Evolutionary conservation across 371 early-diverging fungal species (phyloP), one percentile per base, ranked within the genome.

Genomic region (Actinomortierella wolfii): DNA sequence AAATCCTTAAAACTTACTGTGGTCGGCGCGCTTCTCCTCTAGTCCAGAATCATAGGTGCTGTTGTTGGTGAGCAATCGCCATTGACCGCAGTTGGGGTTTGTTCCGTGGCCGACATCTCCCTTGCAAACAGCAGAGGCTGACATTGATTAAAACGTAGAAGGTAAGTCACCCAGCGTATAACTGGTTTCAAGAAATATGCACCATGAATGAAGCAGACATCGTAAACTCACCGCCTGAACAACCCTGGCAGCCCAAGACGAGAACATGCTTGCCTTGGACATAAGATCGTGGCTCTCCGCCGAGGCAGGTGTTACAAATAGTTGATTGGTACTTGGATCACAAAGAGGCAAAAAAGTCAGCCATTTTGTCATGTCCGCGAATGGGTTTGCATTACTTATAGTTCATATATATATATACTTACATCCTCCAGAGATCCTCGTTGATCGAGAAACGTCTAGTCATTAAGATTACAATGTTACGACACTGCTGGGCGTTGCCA

Each of bases 361-460:
- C n/a, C n/a, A n/a, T n/a, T n/a, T n/a, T n/a, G n/a, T n/a, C n/a
- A n/a, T n/a, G 34, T n/a, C 7, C 61, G 61, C 58, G 68, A 59
- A 40, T 61, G 54, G 45, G 45, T 21, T 28, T 24, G n/a, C 47
- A 21, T 47, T 47, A 21, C 44, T 42, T 43, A n/a, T 24, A 20
- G 21, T 18, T 52, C 18, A 50, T 50, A 18, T 20, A 9, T 42
- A 42, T 34, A 26, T 6, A 17, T 14, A 20, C n/a, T 5, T n/a
- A 21, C 55, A 45, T 8, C 34, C 18, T 71, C 73, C 73, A 71
- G 42, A 71, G 46, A 45, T 55, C 45, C 1, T 61, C 66, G 9
- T 62, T 61, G 40, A 52, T 52, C 17, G 66, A 61, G 50, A 71
- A 71, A 55, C 67, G 58, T 2, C 42, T 54, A 5, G 66, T 23